Base-by-base conservation (phyloP, 2,329 filamentous ascomycete species). In the Fusarium paranaense region DNA sequence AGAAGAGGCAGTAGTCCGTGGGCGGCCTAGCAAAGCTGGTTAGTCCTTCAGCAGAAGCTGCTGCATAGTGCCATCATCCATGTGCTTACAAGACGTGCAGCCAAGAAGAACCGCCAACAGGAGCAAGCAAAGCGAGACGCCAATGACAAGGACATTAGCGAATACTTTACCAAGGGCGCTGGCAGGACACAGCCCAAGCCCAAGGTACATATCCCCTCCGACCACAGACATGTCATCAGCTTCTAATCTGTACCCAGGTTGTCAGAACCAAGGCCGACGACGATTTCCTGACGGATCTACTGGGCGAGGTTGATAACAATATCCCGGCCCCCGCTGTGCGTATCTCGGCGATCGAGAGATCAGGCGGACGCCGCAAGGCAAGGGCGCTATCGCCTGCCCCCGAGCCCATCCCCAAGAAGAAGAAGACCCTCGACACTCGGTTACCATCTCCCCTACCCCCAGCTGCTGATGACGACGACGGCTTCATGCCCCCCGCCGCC, bases 91-190 rank as follows among this genome's bases (percentile, higher is more conserved):
- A 42, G 14, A 32, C 7, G 52, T 42, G 47, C 72, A 95, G 93
- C 92, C 73, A 98, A 98, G 83, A 90, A 95, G 78, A 95, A 94
- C 82, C 93, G 93, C 18, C 94, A 98, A 78, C 94, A 97, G 76
- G 95, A 98, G 67, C 91, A 94, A 73, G 92, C 95, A 67, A 93
- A 94, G 81, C 91, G 93, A 79, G 94, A 97, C 77, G 95, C 94
- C 81, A 94, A 95, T 75, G 95, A 97, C 82, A 93, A 94, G 79
- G 93, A 95, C 77, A 98, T 99, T 81, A 95, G 93, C 83, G 96
- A 97, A 79, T 99, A 97, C 84, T 98, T 99, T 82, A 58, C 56
- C 35, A 94, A 93, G 77, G 95, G 94, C 64, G 89, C 90, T 37
- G 86, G 87, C 69, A 88, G 89, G 74, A 83, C 88, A 60, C 92